Base-by-base conservation (phyloP, 1,284 basidiomycete genomes). In the Phylloporus sp. region DNA sequence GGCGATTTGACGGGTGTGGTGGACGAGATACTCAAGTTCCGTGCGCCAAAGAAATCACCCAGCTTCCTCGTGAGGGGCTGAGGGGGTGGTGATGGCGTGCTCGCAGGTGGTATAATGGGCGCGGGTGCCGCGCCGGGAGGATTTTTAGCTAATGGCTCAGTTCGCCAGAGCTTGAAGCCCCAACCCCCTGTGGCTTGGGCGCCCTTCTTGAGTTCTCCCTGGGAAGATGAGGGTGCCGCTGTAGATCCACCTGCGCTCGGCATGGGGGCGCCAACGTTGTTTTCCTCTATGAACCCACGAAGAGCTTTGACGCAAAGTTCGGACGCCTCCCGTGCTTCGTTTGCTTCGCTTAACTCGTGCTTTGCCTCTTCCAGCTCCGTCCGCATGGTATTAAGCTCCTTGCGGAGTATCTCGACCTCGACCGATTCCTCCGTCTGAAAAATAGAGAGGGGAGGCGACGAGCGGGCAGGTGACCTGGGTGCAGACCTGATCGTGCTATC, bases 271-370 rank as follows among this genome's bases (percentile, higher is more conserved):
- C 87, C 88, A 52, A 92, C 83, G 64, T 88, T 88, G 75, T 91
- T 88, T 72, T 93, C 90, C 29, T 90, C 89, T 73, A 98, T 96
- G 77, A 95, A 98, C 65, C 91, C 92, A 49, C 95, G 86, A 45
- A 98, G 82, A 0, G 93, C 93, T 65, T 88, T 89, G 68, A 94
- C 89, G 75, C 94, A 96, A 4, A 86, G 87, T 72, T 98, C 95
- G n/a, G 91, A 94, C 12, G 96, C 96, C 74, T 94, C 89, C 57
- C 89, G 86, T 4, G 94, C 94, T 78, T 98, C 96, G 67, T 88
- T 91, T 3, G 91, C 86, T 74, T 97, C 95, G 37, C 78, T 81
- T 29, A 96, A 81, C 68, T 94, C 91, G 65, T 87, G 85, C 68
- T 88, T 87, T 8, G 89, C 84, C 49, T 85, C 85, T 45, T 91